Evolutionary conservation across 2,329 filamentous ascomycete species (phyloP), one percentile per base, ranked within the genome.

Genomic region (Hymenoscyphus salicellus): DNA sequence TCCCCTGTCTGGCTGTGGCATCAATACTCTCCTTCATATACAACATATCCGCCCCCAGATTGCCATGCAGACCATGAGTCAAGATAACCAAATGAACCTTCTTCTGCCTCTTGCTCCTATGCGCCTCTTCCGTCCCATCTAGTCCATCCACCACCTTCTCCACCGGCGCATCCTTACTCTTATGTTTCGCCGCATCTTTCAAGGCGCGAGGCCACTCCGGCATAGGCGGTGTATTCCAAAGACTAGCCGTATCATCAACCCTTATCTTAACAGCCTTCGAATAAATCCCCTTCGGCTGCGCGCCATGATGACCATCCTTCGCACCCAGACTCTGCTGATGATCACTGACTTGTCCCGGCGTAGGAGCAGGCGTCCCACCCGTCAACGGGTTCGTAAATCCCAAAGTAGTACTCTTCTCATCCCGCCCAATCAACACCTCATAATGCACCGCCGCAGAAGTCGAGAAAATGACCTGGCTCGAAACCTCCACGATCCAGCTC

Each of bases 21-120:
- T 99, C 95, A 67, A 99, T 98, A 77, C 92, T 96, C 78, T 99
- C 95, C 75, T 99, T 99, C 76, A 99, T 79, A 75, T 91, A 99
- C 23, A 99, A 82, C 95, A 99, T 97, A 76, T 99, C 95, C 26
- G 93, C 91, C 5, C 95, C 92, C 14, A 97, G 83, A 76, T 99
- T 99, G 78, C 94, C 97, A 77, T 99, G 95, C 68, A 99, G 78
- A 0, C 95, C 95, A 79, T 99, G 95, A 0, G 95, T 98, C 59
- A 99, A 79, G 38, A 99, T 83, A 28, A 99, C 95, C 52, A 99
- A 81, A 75, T 99, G 95, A 1, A 99, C 83, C 69, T 89, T 94
- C 78, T 92, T 92, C 70, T 84, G 84, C 75, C 88, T 90, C 68
- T 79, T 82, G 55, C 77, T 74, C 57, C 67, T 63, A 71, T 77